These are phyloP conservation scores for Pyrenula aspistea DNA, from an alignment of 495 filamentous ascomycete species.

Conservation along the genomic window DNA sequence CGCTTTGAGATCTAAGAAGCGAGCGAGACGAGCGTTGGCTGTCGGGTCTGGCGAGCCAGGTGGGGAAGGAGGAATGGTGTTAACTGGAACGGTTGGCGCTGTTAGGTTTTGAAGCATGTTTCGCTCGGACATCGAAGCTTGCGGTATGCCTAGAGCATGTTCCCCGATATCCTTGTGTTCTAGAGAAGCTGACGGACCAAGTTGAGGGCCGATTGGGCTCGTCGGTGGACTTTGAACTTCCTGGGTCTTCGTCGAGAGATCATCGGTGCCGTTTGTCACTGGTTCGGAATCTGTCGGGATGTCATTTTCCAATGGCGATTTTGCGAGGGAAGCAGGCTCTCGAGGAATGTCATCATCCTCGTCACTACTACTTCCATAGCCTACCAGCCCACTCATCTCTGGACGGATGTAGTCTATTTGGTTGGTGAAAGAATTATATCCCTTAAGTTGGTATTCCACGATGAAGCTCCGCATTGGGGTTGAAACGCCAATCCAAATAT, in stretches of 20 bases:
- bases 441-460: no score
- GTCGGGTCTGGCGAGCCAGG: constrained; percentile 56
- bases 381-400: constrained; percentile 53
- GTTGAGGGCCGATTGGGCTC: constrained; percentile 26
- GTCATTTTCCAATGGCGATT: constrained; percentile 10
- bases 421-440: no score
- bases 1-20: constrained; percentile 75
- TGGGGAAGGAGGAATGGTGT: constrained; percentile 76
- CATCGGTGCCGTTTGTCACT: constrained; percentile 8
- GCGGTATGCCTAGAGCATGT: constrained; percentile 21
- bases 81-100: constrained; percentile 65
- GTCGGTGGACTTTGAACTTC: not conserved
- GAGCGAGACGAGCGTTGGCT: constrained; percentile 62
- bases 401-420: not conserved
- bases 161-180: constrained; percentile 10
- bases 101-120: constrained; percentile 67
- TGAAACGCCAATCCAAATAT: not conserved
- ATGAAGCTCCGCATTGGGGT: not conserved
- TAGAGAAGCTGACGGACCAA: constrained; percentile 28
- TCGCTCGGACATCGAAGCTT: constrained; percentile 60
- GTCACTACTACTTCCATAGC: constrained; percentile 71
- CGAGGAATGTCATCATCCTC: constrained; percentile 39
- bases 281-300: constrained; percentile 1
- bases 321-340: constrained; percentile 15
- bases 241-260: not conserved